A percentile compares a stretch with the other conserved stretches of the same genome.
phyloP scores from a whole-genome alignment of 805 yeast species.

The Pichia rugopelliculosa region DNA sequence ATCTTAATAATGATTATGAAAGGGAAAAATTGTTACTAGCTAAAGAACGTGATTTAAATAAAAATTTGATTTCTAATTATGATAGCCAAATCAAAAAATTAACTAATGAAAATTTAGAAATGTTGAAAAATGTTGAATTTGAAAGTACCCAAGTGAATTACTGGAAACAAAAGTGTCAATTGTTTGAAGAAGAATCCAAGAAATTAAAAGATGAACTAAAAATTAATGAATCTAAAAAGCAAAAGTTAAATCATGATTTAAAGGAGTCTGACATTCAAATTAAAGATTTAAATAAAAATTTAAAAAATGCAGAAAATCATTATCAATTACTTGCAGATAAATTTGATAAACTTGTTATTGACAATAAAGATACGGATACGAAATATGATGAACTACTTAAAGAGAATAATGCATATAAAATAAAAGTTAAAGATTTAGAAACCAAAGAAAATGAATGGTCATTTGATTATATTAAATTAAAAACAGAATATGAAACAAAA shows the following conservation, averaged over 20 bases:
- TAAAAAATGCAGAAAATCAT: background rate
- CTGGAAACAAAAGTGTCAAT: slow-evolving; percentile 2
- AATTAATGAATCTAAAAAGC: background rate
- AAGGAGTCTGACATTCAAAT: background rate
- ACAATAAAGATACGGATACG: background rate
- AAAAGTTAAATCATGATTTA: background rate
- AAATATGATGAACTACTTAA: background rate
- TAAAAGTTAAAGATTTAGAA: background rate
- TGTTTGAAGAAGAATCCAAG: background rate
- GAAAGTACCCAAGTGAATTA: background rate
- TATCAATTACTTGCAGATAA: background rate
- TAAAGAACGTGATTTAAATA: slow-evolving; percentile 4
- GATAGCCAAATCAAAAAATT: background rate
- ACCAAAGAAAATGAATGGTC: background rate
- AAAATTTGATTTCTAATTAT: background rate
- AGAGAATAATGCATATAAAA: background rate
- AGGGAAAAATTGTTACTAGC: background rate
- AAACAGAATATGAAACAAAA: background rate
- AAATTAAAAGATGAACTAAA: background rate
- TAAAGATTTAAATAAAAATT: background rate
- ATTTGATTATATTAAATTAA: background rate
- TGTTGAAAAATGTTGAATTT: background rate
- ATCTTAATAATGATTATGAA: background rate
- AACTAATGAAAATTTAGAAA: background rate
- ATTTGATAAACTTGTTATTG: background rate